Evolutionary conservation across 1,284 basidiomycete species (phyloP), one percentile per base, ranked within the genome.

Genomic region (Trametes hirsuta): DNA sequence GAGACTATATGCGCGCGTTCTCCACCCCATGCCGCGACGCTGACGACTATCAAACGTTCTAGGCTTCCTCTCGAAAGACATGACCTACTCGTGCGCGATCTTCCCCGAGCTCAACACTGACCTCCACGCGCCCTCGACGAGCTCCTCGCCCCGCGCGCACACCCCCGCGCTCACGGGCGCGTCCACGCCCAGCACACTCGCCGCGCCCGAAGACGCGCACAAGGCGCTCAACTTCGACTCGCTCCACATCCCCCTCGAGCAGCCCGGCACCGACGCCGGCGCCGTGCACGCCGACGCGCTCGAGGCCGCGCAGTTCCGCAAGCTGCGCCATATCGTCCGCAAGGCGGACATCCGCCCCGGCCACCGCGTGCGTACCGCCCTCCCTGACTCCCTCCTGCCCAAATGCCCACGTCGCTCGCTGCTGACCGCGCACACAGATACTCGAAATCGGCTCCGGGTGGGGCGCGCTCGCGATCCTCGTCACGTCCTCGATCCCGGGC

Each of bases 381-480:
- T 3, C 46, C 35, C 42, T 42, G 18, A 18, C 18, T 18, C 18
- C 12, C 37, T 12, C 22, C 46, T 25, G 12, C 12, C 4, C 47
- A 49, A 30, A 10, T 15, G 3, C 42, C 39, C 25, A 40, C 36
- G 12, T 5, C 14, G 30, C 10, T 25, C 44, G 37, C 22, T 42
- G 9, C 11, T 15, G 5, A 35, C 35, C 12, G 5, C 25, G 39
- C n/a, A 22, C 4, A 18, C 59, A 73, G 72, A 67, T 74, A 0
- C 80, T 94, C 36, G 91, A 94, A 71, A 92, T 94, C 59, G 91
- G 91, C 11, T 88, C 87, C 25, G 91, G 91, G 1, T 94, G 91
- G 91, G 91, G 91, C 2, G 84, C 86, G 4, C 80, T 94, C 63
- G 85, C 91, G 3, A 87, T 93, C 56, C 81, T 85, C 53, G 84